Conservation (phyloP, 2,329 filamentous ascomycete genomes). For the Pseudogymnoascus sp. region DNA sequence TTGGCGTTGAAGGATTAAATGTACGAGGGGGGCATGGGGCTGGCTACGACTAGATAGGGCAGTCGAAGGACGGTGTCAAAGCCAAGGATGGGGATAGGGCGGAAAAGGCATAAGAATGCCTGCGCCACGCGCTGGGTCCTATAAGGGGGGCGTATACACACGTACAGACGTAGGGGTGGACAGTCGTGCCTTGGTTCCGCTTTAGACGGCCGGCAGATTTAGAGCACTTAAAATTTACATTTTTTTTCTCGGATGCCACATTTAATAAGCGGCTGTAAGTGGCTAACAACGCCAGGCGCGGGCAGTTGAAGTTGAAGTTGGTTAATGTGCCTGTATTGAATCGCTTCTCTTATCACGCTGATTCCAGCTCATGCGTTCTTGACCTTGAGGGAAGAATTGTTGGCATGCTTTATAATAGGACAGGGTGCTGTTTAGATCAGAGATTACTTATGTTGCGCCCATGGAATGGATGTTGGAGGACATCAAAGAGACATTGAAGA, state of each 20-base stretch:
- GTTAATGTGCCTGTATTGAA: too few relatives aligned
- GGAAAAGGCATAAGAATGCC: not conserved
- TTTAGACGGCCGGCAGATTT: not conserved
- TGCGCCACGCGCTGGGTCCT: not conserved
- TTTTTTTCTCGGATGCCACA: not conserved
- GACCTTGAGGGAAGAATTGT: too few relatives aligned
- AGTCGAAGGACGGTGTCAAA: not conserved
- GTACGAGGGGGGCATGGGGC: conserved; percentile 13
- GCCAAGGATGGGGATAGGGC: not conserved
- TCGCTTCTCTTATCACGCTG: too few relatives aligned
- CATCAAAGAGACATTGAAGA: not conserved
- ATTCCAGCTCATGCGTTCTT: too few relatives aligned
- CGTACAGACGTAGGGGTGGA: not conserved
- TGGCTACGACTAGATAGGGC: not conserved
- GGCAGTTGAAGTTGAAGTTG: not conserved
- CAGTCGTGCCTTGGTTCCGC: not conserved
- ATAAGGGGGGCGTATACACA: not conserved
- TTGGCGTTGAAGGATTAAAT: conserved; percentile 13
- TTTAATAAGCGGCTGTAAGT: not conserved
- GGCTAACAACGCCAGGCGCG: not conserved
- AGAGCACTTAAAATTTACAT: not conserved
- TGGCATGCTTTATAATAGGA: too few relatives aligned
- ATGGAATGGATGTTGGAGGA: not conserved
- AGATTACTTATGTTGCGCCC: not conserved
- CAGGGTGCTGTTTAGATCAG: not conserved